Evolutionary conservation across 352 stramenopile genomes (phyloP), one percentile per base, ranked within the genome.

Genomic region (Blastocystis hominis): DNA sequence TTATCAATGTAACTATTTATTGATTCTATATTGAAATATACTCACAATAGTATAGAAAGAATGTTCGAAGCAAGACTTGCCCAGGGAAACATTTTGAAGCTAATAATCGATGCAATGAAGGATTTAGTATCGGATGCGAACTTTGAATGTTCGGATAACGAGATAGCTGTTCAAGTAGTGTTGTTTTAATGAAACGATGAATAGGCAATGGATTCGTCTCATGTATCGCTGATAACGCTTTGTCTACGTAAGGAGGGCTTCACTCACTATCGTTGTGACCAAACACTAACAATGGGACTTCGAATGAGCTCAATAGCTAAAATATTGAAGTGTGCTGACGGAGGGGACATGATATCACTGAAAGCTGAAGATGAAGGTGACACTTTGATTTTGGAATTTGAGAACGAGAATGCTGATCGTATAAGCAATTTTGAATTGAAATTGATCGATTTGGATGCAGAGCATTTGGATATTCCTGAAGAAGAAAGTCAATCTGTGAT

Each of bases 41-140:
- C 64, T 76, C 34, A 50, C 3, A 40, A 17, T 55, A 2, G 2
- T 78, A 9, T 59, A 78, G 68, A 56, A 61, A 78, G 77, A 88
- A 99, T 99, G 97, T 99, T 99, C 90, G 97, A 99, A 93, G 96
- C 96, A 78, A 92, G 94, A 90, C 91, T 99, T 46, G 93, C 93
- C 75, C 92, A 98, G 91, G 97, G 95, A 88, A 93, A 93, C 88
- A 95, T 98, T 88, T 93, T 99, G 75, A 99, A 99, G 92, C 94
- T 98, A 89, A 97, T 99, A 88, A 95, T 99, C 78, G 96, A 99
- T 89, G 94, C 96, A 64, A 97, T 99, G 91, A 98, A 98, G 90
- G 97, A 99, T 90, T 92, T 99, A 56, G 97, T 99, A 89, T 95
- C 92, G 20, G 97, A 99, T 90, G 96, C 95, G 89, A 99, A 98